A percentile compares a stretch with the other conserved stretches of the same genome.
phyloP scores from a whole-genome alignment of 1,284 basidiomycete genomes.

The Pseudozyma thailandica region DNA sequence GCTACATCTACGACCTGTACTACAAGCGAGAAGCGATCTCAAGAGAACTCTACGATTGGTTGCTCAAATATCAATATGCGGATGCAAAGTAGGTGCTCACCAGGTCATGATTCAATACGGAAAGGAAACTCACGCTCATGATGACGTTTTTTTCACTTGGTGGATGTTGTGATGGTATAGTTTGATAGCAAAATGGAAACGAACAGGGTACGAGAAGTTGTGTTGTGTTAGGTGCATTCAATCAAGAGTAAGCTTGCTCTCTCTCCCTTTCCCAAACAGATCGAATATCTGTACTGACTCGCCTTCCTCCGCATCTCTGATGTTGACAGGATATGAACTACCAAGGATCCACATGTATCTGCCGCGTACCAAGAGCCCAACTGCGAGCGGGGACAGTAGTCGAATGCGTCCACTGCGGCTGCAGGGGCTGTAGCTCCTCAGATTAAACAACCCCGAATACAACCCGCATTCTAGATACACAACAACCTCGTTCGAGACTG shows the following conservation, averaged over 20 bases:
- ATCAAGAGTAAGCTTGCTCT: slow-evolving; percentile 76
- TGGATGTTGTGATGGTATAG: slow-evolving; percentile 71
- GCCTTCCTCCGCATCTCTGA: not conserved
- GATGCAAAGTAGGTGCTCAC: slow-evolving; percentile 81
- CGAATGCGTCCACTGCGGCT: slow-evolving; percentile 90
- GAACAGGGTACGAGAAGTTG: slow-evolving; percentile 96
- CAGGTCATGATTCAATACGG: no score
- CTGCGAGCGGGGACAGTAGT: slow-evolving; percentile 91
- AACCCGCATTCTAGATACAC: no score
- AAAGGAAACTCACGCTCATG: no score
- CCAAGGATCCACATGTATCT: slow-evolving; percentile 98
- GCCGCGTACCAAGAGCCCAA: slow-evolving; percentile 93
- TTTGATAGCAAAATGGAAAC: slow-evolving; percentile 99
- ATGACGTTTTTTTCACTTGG: no score
- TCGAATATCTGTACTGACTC: not conserved
- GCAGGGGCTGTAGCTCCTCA: slow-evolving; percentile 59
- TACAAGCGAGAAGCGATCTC: slow-evolving; percentile 97
- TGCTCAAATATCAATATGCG: slow-evolving; percentile 95
- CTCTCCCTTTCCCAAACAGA: no score
- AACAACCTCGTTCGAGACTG: no score
- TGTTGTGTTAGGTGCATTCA: slow-evolving; percentile 98
- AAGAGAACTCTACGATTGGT: slow-evolving; percentile 95
- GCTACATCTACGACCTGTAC: slow-evolving; percentile 98
- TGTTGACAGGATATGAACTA: slow-evolving; percentile 91
- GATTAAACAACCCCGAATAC: slow-evolving; percentile 27